Evolutionary conservation across 2,329 filamentous ascomycete species (phyloP), one percentile per base, ranked within the genome.

Genomic region (Ramichloridium luteum): DNA sequence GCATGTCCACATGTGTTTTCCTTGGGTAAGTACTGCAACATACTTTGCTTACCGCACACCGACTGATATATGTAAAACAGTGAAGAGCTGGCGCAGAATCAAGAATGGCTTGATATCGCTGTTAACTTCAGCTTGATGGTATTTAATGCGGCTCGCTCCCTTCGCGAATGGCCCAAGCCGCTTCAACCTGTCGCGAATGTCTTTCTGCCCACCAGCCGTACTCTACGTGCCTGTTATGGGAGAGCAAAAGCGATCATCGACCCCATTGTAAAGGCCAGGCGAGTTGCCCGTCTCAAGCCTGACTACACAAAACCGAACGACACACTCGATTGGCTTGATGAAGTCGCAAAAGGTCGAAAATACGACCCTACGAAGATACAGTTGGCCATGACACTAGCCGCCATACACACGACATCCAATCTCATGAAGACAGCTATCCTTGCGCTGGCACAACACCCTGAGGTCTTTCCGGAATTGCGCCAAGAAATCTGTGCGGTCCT

Each of bases 41-140:
- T n/a, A n/a, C n/a, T n/a, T n/a, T n/a, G n/a, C n/a, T n/a, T n/a
- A n/a, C n/a, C n/a, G n/a, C n/a, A n/a, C n/a, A n/a, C n/a, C n/a
- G n/a, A n/a, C n/a, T n/a, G n/a, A n/a, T n/a, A n/a, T n/a, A n/a
- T n/a, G n/a, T n/a, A n/a, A n/a, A 8, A n/a, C 20, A 23, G 20
- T 23, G 20, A 23, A n/a, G 20, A 23, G n/a, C 20, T 23, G 8
- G 20, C 20, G n/a, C 20, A 23, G 8, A 23, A 23, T n/a, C 8
- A 23, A n/a, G 20, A 23, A 23, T 23, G 20, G 20, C n/a, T 23
- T 8, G 20, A 23, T n/a, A 23, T 23, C n/a, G 20, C 20, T n/a
- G n/a, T 23, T n/a, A 23, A 23, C 20, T 23, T 8, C 20, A 23
- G 8, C n/a, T 8, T 23, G 8, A n/a, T 8, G 8, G n/a, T 23